Evolutionary conservation across 2,329 filamentous ascomycete genomes (phyloP).

Genomic region (Ophiostoma pallidulum): DNA sequence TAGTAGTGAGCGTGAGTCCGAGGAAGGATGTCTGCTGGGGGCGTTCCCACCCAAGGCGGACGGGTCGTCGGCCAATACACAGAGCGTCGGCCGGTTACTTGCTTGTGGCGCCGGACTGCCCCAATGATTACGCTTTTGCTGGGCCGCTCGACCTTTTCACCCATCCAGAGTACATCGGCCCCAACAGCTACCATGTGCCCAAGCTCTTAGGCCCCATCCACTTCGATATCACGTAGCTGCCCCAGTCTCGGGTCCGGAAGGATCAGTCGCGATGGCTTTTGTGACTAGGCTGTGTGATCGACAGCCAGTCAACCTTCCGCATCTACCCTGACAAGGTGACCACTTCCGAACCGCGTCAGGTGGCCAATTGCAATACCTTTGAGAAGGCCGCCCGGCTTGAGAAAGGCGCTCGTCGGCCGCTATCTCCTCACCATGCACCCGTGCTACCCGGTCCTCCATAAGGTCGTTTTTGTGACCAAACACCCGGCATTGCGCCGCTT

Average conservation of each 20-base stretch:
- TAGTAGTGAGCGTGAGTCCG: too few species aligned
- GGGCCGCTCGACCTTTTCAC: slow-evolving; percentile 48
- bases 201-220: slow-evolving; percentile 46
- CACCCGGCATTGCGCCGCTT: slow-evolving; percentile 64
- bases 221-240: too few species aligned
- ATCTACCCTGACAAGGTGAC: slow-evolving; percentile 28
- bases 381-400: background rate
- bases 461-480: slow-evolving; percentile 68
- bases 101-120: too few species aligned
- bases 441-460: slow-evolving; percentile 72
- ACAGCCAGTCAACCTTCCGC: slow-evolving; percentile 28
- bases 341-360: slow-evolving; percentile 29
- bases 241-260: too few species aligned
- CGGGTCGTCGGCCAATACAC: too few species aligned
- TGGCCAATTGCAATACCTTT: slow-evolving; percentile 32
- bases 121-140: too few species aligned
- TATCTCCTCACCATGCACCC: slow-evolving; percentile 77
- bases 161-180: slow-evolving; percentile 50
- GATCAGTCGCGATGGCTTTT: slow-evolving; percentile 10
- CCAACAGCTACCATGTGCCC: slow-evolving; percentile 50
- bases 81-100: too few species aligned
- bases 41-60: too few species aligned
- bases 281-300: slow-evolving; percentile 25
- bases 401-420: slow-evolving; percentile 56
- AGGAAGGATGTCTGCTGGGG: too few species aligned